Evolutionary conservation across 306 rosid genomes (phyloP), one percentile per base, ranked within the genome.

Genomic region (Vigna mungo): DNA sequence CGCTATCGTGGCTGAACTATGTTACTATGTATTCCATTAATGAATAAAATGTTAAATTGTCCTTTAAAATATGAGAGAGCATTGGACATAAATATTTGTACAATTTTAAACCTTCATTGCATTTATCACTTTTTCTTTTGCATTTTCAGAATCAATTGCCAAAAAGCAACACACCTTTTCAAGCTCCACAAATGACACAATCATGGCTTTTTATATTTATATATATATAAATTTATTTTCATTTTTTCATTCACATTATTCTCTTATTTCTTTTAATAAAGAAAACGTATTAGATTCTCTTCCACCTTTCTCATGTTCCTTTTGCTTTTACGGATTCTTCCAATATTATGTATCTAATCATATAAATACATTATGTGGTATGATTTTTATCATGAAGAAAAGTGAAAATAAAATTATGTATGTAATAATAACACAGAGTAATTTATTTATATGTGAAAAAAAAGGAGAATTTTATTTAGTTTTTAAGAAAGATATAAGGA

Each of bases 201-300:
- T 8, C 20, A 51, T 61, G 15, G 27, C 7, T 11, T 14, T 20
- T 39, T 23, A 25, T 25, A 25, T 23, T 1, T 23, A 23, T 23
- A 23, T 51, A 1, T 4, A 6, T 49, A 15, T 8, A 4, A 0
- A 7, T 6, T 17, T 6, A 3, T 2, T 32, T 58, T 20, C 8
- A 6, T 9, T 2, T 32, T 32, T 10, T 68, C 48, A 2, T 43
- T 43, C 48, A 10, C 48, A 43, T 10, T 43, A 43, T 10, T 43
- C 48, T 41, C 49, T 23, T 36, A 39, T 44, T 53, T 14, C 6
- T 54, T 54, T 4, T 55, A 66, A 55, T 66, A 66, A 80, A 80
- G 23, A 74, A 74, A 73, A 47, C 71, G 80, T 56, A 80, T 75
- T 59, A 55, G 84, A 81, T 81, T 81, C 84, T 59, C 51, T 60